These are phyloP conservation scores for Phytophthora tentaculata DNA, from an alignment of 352 stramenopile species.

Conservation along the genomic window DNA sequence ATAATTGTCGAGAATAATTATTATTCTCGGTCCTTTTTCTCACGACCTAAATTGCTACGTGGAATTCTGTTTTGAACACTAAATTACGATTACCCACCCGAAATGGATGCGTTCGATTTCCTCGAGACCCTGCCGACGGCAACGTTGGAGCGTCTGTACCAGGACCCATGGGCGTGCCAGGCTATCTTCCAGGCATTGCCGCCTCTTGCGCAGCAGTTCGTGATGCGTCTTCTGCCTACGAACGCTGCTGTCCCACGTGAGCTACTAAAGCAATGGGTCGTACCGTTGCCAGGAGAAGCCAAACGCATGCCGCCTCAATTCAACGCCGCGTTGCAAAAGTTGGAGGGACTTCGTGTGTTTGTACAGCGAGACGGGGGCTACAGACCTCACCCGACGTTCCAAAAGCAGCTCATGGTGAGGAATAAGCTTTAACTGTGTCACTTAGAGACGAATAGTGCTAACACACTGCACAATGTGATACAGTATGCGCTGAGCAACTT, in stretches of 20 bases:
- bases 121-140: slow-evolving; percentile 78
- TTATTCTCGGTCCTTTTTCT: too few species aligned
- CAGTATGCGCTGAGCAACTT: slow-evolving; percentile 73
- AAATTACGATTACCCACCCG: neutral
- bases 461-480: slow-evolving; percentile 1
- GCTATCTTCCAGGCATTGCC: slow-evolving; percentile 89
- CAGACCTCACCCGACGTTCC: slow-evolving; percentile 60
- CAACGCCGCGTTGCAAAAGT: slow-evolving; percentile 55
- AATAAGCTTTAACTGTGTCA: neutral
- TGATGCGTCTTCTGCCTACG: slow-evolving; percentile 86
- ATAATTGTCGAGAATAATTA: too few species aligned
- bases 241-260: slow-evolving; percentile 52
- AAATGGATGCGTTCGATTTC: slow-evolving; percentile 89
- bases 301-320: slow-evolving; percentile 60
- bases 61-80: too few species aligned
- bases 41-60: too few species aligned
- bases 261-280: slow-evolving; percentile 76
- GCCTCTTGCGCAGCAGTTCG: slow-evolving; percentile 89
- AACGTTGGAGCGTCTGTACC: slow-evolving; percentile 82
- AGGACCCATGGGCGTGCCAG: slow-evolving; percentile 90
- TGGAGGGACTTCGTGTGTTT: slow-evolving; percentile 70
- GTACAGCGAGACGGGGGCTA: slow-evolving; percentile 47
- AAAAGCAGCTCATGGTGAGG: slow-evolving; percentile 65
- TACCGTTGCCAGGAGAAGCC: slow-evolving; percentile 39
- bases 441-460: neutral